phyloP scores from a whole-genome alignment of 805 yeast genomes.

The Candida anglica region DNA sequence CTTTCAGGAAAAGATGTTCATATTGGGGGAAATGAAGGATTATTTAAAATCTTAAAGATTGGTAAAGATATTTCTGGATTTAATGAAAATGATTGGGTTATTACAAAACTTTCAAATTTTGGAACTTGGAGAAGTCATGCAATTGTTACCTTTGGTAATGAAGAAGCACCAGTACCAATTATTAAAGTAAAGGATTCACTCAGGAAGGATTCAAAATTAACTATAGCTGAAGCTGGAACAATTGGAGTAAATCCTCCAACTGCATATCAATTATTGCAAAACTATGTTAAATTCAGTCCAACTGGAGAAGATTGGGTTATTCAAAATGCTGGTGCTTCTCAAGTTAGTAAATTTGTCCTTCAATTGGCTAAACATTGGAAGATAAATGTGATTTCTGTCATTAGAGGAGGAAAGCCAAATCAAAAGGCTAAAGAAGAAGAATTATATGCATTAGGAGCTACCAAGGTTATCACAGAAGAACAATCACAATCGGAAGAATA shows the following conservation, averaged over 20 bases:
- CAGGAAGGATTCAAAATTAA: slow-evolving; percentile 17
- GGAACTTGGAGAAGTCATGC: slow-evolving; percentile 91
- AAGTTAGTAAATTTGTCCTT: slow-evolving; percentile 24
- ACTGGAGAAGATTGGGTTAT: slow-evolving; percentile 27
- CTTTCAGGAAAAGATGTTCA: slow-evolving; percentile 46
- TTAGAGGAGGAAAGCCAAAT: slow-evolving; percentile 23
- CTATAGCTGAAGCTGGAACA: slow-evolving; percentile 71
- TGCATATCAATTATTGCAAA: slow-evolving; percentile 76
- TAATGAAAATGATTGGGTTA: slow-evolving; percentile 73
- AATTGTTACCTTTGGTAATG: slow-evolving; percentile 27
- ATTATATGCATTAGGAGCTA: slow-evolving; percentile 26
- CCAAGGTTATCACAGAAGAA: slow-evolving; percentile 25
- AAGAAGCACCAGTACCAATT: slow-evolving; percentile 37
- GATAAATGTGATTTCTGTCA: slow-evolving; percentile 24
- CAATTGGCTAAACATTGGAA: slow-evolving; percentile 22
- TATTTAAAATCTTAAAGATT: slow-evolving; percentile 63
- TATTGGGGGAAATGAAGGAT: slow-evolving; percentile 88
- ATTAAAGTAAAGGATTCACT: slow-evolving; percentile 7
- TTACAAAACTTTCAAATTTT: slow-evolving; percentile 65
- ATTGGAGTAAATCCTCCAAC: slow-evolving; percentile 85
- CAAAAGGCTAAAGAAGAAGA: slow-evolving; percentile 15
- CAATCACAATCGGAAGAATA: slow-evolving; percentile 17
- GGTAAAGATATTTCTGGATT: slow-evolving; percentile 48
- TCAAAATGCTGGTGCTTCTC: slow-evolving; percentile 32
- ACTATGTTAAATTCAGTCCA: slow-evolving; percentile 38